Percentiles rank a stretch among this genome's conserved stretches.
phyloP scores from a whole-genome alignment of 371 early-diverging fungal species.

The Mortierella polycephala region DNA sequence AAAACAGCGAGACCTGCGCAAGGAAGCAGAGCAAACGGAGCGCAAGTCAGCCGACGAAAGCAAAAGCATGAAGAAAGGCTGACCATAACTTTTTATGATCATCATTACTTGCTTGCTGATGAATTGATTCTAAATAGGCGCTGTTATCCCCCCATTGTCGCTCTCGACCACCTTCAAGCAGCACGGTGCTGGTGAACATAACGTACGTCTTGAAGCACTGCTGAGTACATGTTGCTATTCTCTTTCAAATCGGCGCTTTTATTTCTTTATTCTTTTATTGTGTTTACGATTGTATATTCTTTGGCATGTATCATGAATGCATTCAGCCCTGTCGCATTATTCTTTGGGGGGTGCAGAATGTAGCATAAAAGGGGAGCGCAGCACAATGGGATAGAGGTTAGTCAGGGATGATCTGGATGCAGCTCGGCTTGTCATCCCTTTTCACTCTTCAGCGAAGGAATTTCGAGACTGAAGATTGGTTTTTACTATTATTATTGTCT shows the following conservation, averaged over 20 bases:
- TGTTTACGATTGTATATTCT: slow-evolving; percentile 10
- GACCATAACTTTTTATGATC: neutral
- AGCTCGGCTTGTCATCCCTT: too few relatives aligned
- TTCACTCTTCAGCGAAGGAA: too few relatives aligned
- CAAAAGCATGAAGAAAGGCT: neutral
- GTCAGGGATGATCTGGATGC: too few relatives aligned
- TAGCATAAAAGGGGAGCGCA: too few relatives aligned
- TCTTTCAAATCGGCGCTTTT: neutral
- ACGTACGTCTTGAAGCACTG: slow-evolving; percentile 59
- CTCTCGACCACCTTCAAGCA: slow-evolving; percentile 97
- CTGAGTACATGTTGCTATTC: neutral
- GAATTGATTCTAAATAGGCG: slow-evolving; percentile 55
- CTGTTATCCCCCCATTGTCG: slow-evolving; percentile 95
- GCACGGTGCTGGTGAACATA: slow-evolving; percentile 89
- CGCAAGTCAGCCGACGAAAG: too few relatives aligned
- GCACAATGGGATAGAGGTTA: too few relatives aligned
- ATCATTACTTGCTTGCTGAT: neutral
- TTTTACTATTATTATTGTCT: too few relatives aligned
- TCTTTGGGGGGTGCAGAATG: too few relatives aligned
- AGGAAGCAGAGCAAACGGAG: neutral
- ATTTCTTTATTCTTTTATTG: neutral
- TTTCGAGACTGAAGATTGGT: too few relatives aligned
- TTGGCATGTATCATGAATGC: neutral
- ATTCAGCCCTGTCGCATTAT: too few relatives aligned
- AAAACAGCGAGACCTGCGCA: neutral